A percentile compares a stretch with the other conserved stretches of the same genome.
phyloP scores from a whole-genome alignment of 176 grass and related monocot genomes.

The Carex myosuroides region DNA sequence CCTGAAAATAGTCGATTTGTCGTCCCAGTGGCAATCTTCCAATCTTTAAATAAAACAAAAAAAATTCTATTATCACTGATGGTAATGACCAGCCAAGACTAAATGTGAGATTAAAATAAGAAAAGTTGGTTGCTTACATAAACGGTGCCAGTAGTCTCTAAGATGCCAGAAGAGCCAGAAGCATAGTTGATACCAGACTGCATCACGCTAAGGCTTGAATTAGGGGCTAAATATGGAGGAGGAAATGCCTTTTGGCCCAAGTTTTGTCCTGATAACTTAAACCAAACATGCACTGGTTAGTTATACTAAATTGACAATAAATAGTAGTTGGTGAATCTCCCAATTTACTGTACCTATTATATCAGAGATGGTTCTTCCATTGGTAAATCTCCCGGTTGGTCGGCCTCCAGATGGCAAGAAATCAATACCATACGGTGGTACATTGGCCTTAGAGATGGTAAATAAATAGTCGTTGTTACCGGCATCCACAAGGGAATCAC shows the following conservation, averaged over 20 bases:
- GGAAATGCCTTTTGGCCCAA: slow-evolving; percentile 51
- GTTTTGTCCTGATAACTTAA: slow-evolving; percentile 44
- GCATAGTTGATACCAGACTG: slow-evolving; percentile 60
- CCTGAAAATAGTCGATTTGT: slow-evolving; percentile 72
- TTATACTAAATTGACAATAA: neutral
- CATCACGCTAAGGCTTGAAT: slow-evolving; percentile 26
- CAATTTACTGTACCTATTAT: slow-evolving; percentile 45
- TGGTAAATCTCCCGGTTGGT: slow-evolving; percentile 88
- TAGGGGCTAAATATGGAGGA: slow-evolving; percentile 64
- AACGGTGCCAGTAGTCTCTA: slow-evolving; percentile 71
- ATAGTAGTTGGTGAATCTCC: neutral
- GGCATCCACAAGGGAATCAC: slow-evolving; percentile 83
- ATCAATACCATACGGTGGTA: slow-evolving; percentile 75
- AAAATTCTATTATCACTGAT: neutral
- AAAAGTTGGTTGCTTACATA: slow-evolving; percentile 42
- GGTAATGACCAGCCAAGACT: neutral
- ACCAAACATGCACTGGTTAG: neutral
- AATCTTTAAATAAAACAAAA: slow-evolving; percentile 26
- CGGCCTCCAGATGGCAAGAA: slow-evolving; percentile 57
- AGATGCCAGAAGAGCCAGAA: slow-evolving; percentile 87
- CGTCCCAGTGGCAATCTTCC: slow-evolving; percentile 59
- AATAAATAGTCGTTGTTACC: slow-evolving; percentile 90
- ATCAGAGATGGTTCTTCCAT: slow-evolving; percentile 76
- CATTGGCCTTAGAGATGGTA: slow-evolving; percentile 71
- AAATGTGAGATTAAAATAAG: slow-evolving; percentile 9